These are phyloP conservation scores for Xylaria grammica DNA, from an alignment of 495 filamentous ascomycete species.

Conservation along the genomic window DNA sequence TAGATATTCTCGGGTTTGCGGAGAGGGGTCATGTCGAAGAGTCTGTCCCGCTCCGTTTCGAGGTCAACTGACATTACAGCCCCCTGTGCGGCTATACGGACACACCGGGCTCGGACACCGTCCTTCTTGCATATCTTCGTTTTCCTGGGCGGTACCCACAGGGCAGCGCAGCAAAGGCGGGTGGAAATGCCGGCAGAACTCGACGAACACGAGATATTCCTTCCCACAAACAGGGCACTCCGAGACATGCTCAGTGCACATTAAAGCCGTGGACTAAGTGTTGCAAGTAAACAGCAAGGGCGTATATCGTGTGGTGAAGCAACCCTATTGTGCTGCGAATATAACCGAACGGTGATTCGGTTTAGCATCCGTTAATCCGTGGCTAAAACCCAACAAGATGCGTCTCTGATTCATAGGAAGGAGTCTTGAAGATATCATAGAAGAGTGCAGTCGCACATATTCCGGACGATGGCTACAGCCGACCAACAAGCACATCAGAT, in stretches of 20 bases:
- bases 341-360: constrained; percentile 4
- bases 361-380: constrained; percentile 7
- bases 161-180: constrained; percentile 50
- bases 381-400: constrained; percentile 16
- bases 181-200: constrained; percentile 53
- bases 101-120: constrained; percentile 55
- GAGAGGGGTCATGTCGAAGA: constrained; percentile 10
- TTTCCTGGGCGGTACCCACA: constrained; percentile 38
- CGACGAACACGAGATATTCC: constrained; percentile 55
- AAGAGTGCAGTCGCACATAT: constrained; percentile 6
- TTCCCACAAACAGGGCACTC: constrained; percentile 59
- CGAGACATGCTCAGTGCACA: constrained; percentile 55
- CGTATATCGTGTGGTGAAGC: constrained; percentile 9
- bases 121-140: constrained; percentile 52
- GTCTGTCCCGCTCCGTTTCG: not conserved
- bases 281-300: constrained; percentile 24
- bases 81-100: constrained; percentile 54
- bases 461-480: not conserved
- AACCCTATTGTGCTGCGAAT: constrained; percentile 2
- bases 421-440: constrained; percentile 14
- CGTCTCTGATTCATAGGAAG: constrained; percentile 11
- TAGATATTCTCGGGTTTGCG: constrained; percentile 36
- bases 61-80: constrained; percentile 49
- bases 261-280: constrained; percentile 43
- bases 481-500: constrained; percentile 10